Evolutionary conservation across 257 asterid species (phyloP).

Genomic region (Anisodus tanguticus): DNA sequence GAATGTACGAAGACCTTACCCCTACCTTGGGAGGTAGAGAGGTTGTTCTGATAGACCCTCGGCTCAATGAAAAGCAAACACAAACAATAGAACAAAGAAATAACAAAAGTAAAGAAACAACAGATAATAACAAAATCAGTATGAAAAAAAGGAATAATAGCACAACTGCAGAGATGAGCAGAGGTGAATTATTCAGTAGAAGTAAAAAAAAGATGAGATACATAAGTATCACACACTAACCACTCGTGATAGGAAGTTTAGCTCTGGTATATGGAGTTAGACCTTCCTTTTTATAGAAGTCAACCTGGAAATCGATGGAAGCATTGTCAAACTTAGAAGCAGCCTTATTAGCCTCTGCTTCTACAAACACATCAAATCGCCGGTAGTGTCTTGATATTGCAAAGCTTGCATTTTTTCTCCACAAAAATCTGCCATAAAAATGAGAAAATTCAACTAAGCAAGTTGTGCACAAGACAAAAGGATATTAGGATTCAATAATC

Average conservation of each 20-base stretch:
- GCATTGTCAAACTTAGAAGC: constrained; percentile 84
- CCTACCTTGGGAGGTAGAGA: constrained; percentile 66
- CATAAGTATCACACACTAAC: constrained; percentile 42
- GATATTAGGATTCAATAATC: background rate
- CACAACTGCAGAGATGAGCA: too few relatives aligned
- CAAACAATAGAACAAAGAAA: too few relatives aligned
- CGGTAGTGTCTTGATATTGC: constrained; percentile 92
- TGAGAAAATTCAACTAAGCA: constrained; percentile 6
- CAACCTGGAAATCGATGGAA: constrained; percentile 91
- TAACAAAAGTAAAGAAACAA: too few relatives aligned
- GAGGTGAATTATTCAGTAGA: constrained; percentile 16
- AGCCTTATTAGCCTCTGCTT: constrained; percentile 96
- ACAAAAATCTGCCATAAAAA: constrained; percentile 62
- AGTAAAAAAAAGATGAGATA: background rate
- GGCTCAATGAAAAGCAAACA: too few relatives aligned
- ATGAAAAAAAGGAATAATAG: too few relatives aligned
- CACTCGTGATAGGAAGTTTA: constrained; percentile 84
- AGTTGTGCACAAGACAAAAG: background rate
- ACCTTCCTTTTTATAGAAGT: constrained; percentile 81
- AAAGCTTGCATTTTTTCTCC: constrained; percentile 92
- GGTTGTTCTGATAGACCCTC: too few relatives aligned
- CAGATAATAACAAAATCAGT: background rate
- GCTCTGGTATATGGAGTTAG: constrained; percentile 72
- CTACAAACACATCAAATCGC: constrained; percentile 85
- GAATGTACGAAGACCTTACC: constrained; percentile 45